Evolutionary conservation across 345 rosid species (phyloP), one percentile per base, ranked within the genome.

Genomic region (Melaleuca quinquenervia): DNA sequence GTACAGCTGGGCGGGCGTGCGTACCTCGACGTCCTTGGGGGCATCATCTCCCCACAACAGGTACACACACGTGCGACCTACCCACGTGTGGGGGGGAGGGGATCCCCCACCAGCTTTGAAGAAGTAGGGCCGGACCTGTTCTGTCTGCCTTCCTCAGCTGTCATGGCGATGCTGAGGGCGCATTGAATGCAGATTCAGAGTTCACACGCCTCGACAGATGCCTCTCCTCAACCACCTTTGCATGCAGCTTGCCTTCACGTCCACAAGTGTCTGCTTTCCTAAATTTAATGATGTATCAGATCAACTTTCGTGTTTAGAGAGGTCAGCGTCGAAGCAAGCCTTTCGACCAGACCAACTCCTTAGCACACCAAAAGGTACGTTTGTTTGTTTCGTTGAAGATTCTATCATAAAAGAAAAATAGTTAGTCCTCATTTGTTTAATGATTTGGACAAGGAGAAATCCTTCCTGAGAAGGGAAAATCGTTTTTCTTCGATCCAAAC

Each of bases 261-360:
- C 62, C 64, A 58, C 64, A 12, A 58, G n/a, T 26, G 64, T 56
- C 8, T n/a, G 5, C 3, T 56, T 26, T 56, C 64, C 64, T 26
- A 11, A 15, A 15, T 56, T 56, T 56, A 56, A 26, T n/a, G 70
- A 51, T 51, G 32, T 4, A 32, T 70, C 45, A 9, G 20, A 18
- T 36, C 0, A 0, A 7, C 18, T 70, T 36, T 32, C 7, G 10
- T 2, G 8, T 70, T 70, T 32, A 16, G 78, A 8, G 78, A 3
- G 78, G 12, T 32, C 4, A 24, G 45, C 32, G 21, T 32, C 24
- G 12, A 70, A 32, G 10, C 48, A 70, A 32, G 22, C 7, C 44
- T 29, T 29, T 16, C 26, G 0, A 70, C 0, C 48, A 3, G 6
- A 18, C 7, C 11, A 3, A 70, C 12, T 36, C 0, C 3, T 1